These are phyloP conservation scores for Cymbopogon citratus DNA, from an alignment of 176 grass and related monocot genomes.

Conservation along the genomic window DNA sequence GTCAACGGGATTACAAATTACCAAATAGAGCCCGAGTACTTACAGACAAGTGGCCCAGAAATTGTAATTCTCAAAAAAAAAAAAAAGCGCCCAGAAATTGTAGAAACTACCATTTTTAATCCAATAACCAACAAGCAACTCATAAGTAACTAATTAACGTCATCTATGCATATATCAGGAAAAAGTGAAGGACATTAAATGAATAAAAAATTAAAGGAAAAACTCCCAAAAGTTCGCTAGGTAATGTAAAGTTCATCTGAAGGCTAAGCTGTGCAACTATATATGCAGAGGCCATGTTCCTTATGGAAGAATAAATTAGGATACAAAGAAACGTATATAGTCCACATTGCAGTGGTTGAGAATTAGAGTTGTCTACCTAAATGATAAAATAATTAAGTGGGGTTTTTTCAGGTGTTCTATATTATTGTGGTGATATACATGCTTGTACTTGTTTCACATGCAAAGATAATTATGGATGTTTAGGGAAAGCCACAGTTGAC, in stretches of 20 bases:
- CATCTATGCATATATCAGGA: neutral
- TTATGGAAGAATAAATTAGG: neutral
- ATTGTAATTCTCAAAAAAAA: too few relatives aligned
- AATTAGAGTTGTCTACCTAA: too few relatives aligned
- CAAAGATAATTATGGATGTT: neutral
- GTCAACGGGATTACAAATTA: too few relatives aligned
- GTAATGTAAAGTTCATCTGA: neutral
- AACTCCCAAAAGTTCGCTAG: neutral
- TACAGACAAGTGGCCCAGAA: neutral
- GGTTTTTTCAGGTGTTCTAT: neutral
- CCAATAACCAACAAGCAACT: neutral
- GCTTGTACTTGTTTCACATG: neutral
- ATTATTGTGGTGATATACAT: neutral
- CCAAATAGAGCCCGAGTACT: too few relatives aligned
- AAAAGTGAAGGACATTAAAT: neutral
- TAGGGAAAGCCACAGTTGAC: too few relatives aligned
- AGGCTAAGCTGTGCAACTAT: neutral
- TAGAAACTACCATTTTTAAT: neutral
- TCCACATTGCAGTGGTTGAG: too few relatives aligned
- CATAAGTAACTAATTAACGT: neutral
- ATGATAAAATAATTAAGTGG: too few relatives aligned
- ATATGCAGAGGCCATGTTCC: neutral
- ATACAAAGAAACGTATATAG: neutral
- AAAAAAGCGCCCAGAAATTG: neutral
- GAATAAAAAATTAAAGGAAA: neutral